A percentile compares a stretch with the other conserved stretches of the same genome.
Conservation (phyloP, 2,329 filamentous ascomycete species). For the Fusarium sp. region DNA sequence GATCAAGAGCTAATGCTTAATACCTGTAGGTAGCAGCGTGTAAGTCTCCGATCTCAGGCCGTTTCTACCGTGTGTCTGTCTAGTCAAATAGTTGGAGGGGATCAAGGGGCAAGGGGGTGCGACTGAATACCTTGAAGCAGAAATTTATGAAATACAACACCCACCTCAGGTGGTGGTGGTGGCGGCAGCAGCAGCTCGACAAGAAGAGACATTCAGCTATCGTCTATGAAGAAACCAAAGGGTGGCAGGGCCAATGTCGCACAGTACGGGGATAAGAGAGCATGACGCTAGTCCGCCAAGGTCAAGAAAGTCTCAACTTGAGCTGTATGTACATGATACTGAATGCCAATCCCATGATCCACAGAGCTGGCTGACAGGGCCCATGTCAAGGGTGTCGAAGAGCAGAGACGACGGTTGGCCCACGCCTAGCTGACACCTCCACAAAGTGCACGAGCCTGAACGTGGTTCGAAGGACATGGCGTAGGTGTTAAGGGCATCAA, state of each 20-base stretch:
- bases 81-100: constrained; percentile 32
- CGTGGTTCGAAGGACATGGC: constrained; percentile 28
- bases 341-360: constrained; percentile 44
- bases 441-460: constrained; percentile 36
- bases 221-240: constrained; percentile 25
- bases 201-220: constrained; percentile 43
- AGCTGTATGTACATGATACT: constrained; percentile 33
- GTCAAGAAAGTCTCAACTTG: constrained; percentile 43
- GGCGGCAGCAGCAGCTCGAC: constrained; percentile 41
- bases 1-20: constrained; percentile 42
- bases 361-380: constrained; percentile 45
- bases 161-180: constrained; percentile 28
- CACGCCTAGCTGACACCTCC: constrained; percentile 41
- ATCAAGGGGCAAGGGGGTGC: constrained; percentile 26
- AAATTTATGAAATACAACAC: constrained; percentile 28
- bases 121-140: constrained; percentile 18
- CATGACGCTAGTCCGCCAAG: constrained; percentile 42
- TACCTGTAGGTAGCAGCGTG: constrained; percentile 25
- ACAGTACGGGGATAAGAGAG: constrained; percentile 41
- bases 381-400: constrained; percentile 38
- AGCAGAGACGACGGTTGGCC: constrained; percentile 34
- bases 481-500: constrained; percentile 24
- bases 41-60: constrained; percentile 43
- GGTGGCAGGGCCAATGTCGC: constrained; percentile 41
- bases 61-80: constrained; percentile 32